phyloP scores from a whole-genome alignment of 345 rosid species.

The Brassica rapa region DNA sequence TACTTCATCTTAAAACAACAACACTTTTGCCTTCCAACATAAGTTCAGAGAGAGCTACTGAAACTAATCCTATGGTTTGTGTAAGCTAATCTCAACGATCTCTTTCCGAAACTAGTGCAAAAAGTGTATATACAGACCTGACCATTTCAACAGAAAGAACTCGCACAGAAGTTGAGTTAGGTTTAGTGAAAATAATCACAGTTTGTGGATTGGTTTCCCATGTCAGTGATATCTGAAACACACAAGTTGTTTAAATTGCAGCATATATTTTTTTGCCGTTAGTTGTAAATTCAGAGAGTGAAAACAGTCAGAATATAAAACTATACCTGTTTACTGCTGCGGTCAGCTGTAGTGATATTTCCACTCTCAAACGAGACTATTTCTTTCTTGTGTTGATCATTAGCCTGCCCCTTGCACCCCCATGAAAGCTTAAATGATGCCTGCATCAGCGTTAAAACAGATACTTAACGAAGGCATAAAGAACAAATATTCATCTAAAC shows the following conservation, averaged over 20 bases:
- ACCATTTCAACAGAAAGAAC: conserved; percentile 75
- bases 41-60: background rate
- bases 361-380: conserved; percentile 95
- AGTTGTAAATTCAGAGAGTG: too few relatives aligned
- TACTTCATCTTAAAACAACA: conserved; percentile 6
- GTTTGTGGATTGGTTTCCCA: conserved; percentile 93
- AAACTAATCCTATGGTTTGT: conserved; percentile 2
- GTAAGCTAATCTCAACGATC: background rate
- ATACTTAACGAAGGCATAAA: too few relatives aligned
- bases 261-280: too few relatives aligned
- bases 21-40: conserved; percentile 15
- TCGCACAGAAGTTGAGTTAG: conserved; percentile 79
- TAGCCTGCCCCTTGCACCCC: conserved; percentile 79
- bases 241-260: background rate
- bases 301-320: too few relatives aligned
- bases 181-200: conserved; percentile 86
- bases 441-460: conserved; percentile 45
- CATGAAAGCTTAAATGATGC: conserved; percentile 98
- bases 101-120: background rate
- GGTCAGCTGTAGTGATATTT: conserved; percentile 85
- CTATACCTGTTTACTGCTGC: conserved; percentile 87
- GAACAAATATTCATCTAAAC: too few relatives aligned
- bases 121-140: conserved; percentile 54
- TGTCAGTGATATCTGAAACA: conserved; percentile 83
- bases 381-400: conserved; percentile 92